A percentile compares a stretch with the other conserved stretches of the same genome.
Conservation (phyloP, 192 early-diverging fungal genomes). For the Backusella australiensis region DNA sequence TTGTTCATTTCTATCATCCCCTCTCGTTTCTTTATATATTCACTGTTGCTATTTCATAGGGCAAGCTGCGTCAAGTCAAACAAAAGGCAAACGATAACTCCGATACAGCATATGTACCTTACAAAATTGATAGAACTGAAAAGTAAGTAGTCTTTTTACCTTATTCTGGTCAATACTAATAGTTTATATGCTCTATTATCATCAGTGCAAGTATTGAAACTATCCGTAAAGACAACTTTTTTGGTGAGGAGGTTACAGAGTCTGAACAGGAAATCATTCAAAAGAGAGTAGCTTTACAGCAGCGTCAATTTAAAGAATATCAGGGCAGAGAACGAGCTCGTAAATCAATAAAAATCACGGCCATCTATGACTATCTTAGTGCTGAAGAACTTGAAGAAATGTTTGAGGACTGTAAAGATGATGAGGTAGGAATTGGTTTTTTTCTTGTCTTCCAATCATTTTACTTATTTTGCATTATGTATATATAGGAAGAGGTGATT, state of each 20-base stretch:
- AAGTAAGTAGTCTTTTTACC: background rate
- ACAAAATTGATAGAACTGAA: constrained; percentile 15
- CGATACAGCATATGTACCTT: constrained; percentile 11
- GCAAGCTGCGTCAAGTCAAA: constrained; percentile 14
- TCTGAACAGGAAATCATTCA: constrained; percentile 90
- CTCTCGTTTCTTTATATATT: background rate
- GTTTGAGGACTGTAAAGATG: constrained; percentile 72
- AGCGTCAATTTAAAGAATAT: constrained; percentile 86
- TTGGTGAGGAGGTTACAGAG: constrained; percentile 87
- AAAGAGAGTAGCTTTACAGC: constrained; percentile 87
- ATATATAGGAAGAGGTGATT: constrained; percentile 76
- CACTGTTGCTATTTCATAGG: constrained; percentile 4
- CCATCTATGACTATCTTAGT: constrained; percentile 74
- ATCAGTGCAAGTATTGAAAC: constrained; percentile 69
- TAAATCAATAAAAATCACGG: constrained; percentile 76
- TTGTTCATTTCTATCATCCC: background rate
- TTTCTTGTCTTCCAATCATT: background rate
- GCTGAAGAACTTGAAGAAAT: constrained; percentile 86
- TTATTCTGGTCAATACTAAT: background rate
- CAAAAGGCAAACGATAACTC: constrained; percentile 10
- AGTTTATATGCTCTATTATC: background rate
- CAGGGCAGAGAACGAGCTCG: constrained; percentile 77
- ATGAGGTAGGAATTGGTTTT: constrained; percentile 56
- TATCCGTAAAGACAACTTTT: constrained; percentile 84
- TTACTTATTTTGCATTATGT: background rate